Percentiles rank a stretch among this genome's conserved stretches.
Conservation (phyloP, 768 basidiomycete genomes). For the Boletus patriciae region DNA sequence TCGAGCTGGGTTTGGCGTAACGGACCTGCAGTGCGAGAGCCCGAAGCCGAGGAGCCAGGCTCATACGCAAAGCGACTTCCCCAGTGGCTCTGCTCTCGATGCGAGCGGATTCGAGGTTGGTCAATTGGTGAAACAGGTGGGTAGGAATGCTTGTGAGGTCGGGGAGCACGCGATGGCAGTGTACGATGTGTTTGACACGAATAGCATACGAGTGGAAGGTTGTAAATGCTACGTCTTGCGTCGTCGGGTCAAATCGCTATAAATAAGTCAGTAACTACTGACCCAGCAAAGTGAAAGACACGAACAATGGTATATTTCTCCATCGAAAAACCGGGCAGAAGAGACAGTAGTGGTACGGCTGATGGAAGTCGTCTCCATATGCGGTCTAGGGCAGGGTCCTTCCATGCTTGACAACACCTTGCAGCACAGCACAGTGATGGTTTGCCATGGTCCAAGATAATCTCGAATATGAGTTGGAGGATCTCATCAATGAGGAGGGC, state of each 20-base stretch:
- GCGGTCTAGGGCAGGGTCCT: slow-evolving; percentile 47
- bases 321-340: slow-evolving; percentile 28
- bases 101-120: slow-evolving; percentile 20
- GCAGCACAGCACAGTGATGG: slow-evolving; percentile 38
- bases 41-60: slow-evolving; percentile 36
- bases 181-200: slow-evolving; percentile 27
- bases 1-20: slow-evolving; percentile 23
- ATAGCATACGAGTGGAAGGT: slow-evolving; percentile 23
- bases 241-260: slow-evolving; percentile 12
- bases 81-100: slow-evolving; percentile 19
- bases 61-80: slow-evolving; percentile 21
- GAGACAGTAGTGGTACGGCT: slow-evolving; percentile 40
- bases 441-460: slow-evolving; percentile 29
- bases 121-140: slow-evolving; percentile 3
- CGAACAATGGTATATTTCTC: slow-evolving; percentile 14
- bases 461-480: slow-evolving; percentile 43
- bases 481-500: slow-evolving; percentile 52
- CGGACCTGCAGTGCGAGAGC: slow-evolving; percentile 38
- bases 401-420: slow-evolving; percentile 47
- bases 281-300: neutral
- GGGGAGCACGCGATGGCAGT: slow-evolving; percentile 17
- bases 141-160: slow-evolving; percentile 5
- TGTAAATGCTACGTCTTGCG: neutral
- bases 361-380: slow-evolving; percentile 46
- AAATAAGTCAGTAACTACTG: neutral